Evolutionary conservation across 139 green algal species (phyloP).

Genomic region (Chlamydomonas sphaeroides): DNA sequence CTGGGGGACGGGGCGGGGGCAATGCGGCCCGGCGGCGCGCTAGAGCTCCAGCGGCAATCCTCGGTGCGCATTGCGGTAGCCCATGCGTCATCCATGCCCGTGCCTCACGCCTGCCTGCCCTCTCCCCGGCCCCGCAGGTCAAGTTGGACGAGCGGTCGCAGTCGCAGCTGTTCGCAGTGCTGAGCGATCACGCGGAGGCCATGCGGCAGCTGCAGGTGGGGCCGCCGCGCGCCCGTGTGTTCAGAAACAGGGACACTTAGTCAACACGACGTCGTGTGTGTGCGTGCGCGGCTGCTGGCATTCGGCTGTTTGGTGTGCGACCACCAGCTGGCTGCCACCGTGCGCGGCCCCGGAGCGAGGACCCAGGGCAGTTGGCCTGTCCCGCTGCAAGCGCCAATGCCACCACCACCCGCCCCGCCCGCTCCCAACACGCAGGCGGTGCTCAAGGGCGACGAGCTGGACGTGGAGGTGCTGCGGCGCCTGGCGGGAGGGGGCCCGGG

Average conservation of each 20-base stretch:
- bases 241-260: too few species aligned
- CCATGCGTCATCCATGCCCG: too few species aligned
- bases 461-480: constrained; percentile 34
- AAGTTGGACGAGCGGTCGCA: constrained; percentile 35
- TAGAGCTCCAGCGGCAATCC: too few species aligned
- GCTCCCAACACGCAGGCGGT: constrained; percentile 30
- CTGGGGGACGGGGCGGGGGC: not conserved
- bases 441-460: constrained; percentile 45
- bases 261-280: not conserved
- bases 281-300: not conserved
- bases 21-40: too few species aligned
- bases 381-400: too few species aligned
- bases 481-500: constrained; percentile 2
- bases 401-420: too few species aligned
- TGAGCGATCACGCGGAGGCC: constrained; percentile 46
- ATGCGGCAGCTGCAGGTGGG: constrained; percentile 51
- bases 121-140: not conserved
- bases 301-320: too few species aligned
- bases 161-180: constrained; percentile 39
- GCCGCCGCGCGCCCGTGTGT: not conserved
- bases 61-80: too few species aligned
- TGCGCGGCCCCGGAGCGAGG: too few species aligned
- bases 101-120: not conserved
- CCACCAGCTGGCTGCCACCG: too few species aligned
- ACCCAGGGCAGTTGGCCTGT: too few species aligned